Conservation (phyloP, 192 early-diverging fungal genomes). For the Coemansia sp. region DNA sequence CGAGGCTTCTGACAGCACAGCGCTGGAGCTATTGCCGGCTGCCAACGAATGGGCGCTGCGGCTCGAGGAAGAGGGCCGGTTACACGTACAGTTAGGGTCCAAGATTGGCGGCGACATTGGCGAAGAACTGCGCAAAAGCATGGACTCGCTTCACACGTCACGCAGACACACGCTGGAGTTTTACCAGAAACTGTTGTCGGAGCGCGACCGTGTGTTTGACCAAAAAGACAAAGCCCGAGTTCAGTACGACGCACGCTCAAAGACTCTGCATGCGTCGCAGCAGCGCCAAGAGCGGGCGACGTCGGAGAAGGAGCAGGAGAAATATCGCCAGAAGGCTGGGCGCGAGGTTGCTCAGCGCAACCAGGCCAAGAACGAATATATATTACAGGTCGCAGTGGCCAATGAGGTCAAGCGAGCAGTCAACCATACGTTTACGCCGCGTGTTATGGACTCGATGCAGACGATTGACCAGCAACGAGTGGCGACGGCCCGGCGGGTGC, state of each 20-base stretch:
- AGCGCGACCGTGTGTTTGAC: constrained; percentile 39
- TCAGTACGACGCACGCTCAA: constrained; percentile 30
- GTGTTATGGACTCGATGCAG: constrained; percentile 39
- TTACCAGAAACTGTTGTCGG: constrained; percentile 39
- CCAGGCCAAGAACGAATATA: constrained; percentile 51
- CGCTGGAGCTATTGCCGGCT: constrained; percentile 41
- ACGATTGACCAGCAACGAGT: constrained; percentile 35
- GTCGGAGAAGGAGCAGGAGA: constrained; percentile 51
- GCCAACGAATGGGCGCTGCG: constrained; percentile 42
- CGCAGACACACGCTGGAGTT: constrained; percentile 34
- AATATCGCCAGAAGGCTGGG: constrained; percentile 29
- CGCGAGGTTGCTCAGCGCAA: constrained; percentile 31
- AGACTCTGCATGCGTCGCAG: constrained; percentile 32
- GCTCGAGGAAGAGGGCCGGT: constrained; percentile 45
- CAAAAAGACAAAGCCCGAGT: constrained; percentile 38
- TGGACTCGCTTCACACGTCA: constrained; percentile 22
- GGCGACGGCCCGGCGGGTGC: constrained; percentile 13
- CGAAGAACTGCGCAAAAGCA: constrained; percentile 26
- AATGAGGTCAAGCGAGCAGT: constrained; percentile 37
- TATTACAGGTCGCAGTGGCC: constrained; percentile 41
- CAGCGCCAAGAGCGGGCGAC: constrained; percentile 45
- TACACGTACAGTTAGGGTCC: constrained; percentile 43
- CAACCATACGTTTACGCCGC: constrained; percentile 35
- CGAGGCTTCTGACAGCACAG: constrained; percentile 17
- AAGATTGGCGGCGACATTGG: constrained; percentile 35